A percentile compares a stretch with the other conserved stretches of the same genome.
phyloP scores from a whole-genome alignment of 2,329 filamentous ascomycete species.

The Aspergillus persii region DNA sequence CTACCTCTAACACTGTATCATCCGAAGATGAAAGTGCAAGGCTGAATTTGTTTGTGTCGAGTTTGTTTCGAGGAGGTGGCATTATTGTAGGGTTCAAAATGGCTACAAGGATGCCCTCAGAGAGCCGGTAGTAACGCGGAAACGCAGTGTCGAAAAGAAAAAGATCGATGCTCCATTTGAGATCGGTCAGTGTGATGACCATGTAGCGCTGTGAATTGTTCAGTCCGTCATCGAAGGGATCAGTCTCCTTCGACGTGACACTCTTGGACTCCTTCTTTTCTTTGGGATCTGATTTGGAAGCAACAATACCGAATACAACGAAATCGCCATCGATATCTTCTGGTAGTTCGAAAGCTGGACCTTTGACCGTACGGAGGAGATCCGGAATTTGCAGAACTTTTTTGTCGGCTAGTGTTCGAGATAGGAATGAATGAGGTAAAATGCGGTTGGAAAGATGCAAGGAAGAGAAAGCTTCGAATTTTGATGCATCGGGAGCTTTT shows the following conservation, averaged over 20 bases:
- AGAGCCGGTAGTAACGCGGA: conserved; percentile 90
- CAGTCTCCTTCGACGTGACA: conserved; percentile 39
- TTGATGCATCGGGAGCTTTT: conserved; percentile 52
- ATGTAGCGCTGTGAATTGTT: conserved; percentile 77
- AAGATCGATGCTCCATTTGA: conserved; percentile 86
- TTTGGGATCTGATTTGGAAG: conserved; percentile 80
- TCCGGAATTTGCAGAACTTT: conserved; percentile 76
- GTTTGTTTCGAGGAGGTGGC: conserved; percentile 73
- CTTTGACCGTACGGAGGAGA: conserved; percentile 75
- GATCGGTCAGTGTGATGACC: conserved; percentile 81
- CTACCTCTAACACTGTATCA: conserved; percentile 88
- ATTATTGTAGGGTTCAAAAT: conserved; percentile 90
- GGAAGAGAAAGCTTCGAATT: conserved; percentile 83
- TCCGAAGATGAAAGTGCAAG: conserved; percentile 81
- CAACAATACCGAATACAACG: conserved; percentile 83
- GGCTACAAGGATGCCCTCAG: conserved; percentile 83
- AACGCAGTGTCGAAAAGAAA: conserved; percentile 92
- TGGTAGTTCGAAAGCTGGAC: conserved; percentile 74
- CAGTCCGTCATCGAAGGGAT: conserved; percentile 54
- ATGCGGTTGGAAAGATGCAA: conserved; percentile 80
- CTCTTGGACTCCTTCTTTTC: conserved; percentile 51
- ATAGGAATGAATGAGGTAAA: conserved; percentile 75
- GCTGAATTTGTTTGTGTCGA: conserved; percentile 79
- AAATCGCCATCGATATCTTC: conserved; percentile 83
- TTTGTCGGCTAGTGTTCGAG: conserved; percentile 74